Conservation (phyloP, 768 basidiomycete genomes). For the Suillus brevipes region DNA sequence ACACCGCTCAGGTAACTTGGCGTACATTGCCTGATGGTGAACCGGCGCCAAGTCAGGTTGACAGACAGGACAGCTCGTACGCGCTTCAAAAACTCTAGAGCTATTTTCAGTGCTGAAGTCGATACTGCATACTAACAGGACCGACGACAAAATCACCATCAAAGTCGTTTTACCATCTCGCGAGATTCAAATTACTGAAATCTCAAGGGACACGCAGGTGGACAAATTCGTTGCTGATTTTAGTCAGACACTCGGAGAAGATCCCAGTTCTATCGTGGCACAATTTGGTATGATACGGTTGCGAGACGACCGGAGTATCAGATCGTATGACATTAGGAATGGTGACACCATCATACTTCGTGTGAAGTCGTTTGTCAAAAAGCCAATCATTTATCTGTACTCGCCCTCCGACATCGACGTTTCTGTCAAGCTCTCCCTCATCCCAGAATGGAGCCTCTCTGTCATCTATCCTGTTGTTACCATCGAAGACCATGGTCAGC, state of each 20-base stretch:
- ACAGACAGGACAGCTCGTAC: background rate
- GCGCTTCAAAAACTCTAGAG: background rate
- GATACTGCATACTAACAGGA: background rate
- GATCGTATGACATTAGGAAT: background rate
- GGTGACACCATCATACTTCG: background rate
- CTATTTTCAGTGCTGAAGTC: background rate
- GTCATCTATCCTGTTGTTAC: no score
- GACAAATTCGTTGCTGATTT: background rate
- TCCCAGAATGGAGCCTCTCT: no score
- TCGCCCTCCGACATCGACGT: conserved; percentile 5
- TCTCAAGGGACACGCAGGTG: background rate
- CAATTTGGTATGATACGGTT: background rate
- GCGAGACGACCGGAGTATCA: background rate
- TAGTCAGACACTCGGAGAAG: background rate
- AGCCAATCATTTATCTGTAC: conserved; percentile 6
- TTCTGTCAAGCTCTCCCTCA: no score
- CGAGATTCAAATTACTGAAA: background rate
- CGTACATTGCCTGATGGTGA: background rate
- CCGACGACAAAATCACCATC: background rate
- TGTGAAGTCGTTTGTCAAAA: background rate
- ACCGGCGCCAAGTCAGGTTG: background rate
- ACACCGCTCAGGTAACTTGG: background rate
- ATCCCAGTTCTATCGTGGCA: background rate
- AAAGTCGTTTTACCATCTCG: background rate
- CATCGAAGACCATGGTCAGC: no score